Conservation (phyloP, 164 flowering plant genomes). For the Magnolia changhungtana region DNA sequence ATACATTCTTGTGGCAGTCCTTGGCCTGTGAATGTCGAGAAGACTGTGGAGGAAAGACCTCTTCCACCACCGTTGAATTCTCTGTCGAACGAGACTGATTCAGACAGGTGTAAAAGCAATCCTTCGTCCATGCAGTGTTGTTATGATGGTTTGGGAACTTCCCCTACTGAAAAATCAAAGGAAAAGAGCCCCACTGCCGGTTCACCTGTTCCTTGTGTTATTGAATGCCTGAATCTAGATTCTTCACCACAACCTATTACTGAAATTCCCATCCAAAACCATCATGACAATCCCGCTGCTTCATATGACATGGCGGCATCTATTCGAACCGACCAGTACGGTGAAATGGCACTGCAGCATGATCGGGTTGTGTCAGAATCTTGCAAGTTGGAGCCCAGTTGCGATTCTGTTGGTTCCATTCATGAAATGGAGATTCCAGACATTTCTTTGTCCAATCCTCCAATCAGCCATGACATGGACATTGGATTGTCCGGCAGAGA, state of each 20-base stretch:
- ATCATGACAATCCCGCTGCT: not conserved
- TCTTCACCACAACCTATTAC: not conserved
- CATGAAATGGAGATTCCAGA: constrained; percentile 4
- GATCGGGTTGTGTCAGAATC: constrained; percentile 1
- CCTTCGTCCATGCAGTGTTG: not conserved
- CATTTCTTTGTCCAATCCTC: constrained; percentile 1
- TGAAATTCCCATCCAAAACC: not conserved
- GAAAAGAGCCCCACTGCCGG: not conserved
- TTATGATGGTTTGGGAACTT: not conserved
- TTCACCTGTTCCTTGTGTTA: not conserved
- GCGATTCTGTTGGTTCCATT: not conserved
- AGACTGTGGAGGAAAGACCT: constrained; percentile 16
- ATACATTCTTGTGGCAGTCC: constrained; percentile 3
- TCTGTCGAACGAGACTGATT: not conserved
- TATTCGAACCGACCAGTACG: not conserved
- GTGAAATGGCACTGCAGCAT: constrained; percentile 8
- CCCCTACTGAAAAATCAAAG: not conserved
- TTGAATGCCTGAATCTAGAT: constrained; percentile 3
- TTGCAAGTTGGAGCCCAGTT: not conserved
- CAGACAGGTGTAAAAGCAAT: not conserved
- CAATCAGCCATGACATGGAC: not conserved
- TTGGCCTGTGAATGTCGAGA: constrained; percentile 13
- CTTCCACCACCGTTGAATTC: constrained; percentile 1
- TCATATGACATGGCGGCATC: constrained; percentile 1
- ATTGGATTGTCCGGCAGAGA: not conserved